Evolutionary conservation across 2,329 filamentous ascomycete genomes (phyloP).

Genomic region (Aureobasidium uvarum): DNA sequence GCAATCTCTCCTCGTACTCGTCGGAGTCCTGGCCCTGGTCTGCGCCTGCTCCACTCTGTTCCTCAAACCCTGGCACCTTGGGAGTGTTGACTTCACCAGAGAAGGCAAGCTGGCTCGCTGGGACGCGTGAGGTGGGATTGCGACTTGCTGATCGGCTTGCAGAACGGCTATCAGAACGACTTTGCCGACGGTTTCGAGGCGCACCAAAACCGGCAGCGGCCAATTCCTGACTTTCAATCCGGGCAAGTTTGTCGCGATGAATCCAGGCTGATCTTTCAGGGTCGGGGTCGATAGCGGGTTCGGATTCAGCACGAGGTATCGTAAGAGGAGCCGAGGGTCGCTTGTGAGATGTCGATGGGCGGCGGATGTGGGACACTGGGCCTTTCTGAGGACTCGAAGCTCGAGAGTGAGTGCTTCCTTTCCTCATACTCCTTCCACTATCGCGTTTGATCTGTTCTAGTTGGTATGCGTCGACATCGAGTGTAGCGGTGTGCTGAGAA

Average conservation of each 20-base stretch:
- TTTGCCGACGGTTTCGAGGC: conserved; percentile 51
- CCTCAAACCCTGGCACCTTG: conserved; percentile 6
- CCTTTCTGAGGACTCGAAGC: conserved; percentile 13
- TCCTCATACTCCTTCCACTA: conserved; percentile 18
- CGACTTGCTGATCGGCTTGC: conserved; percentile 35
- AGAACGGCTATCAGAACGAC: conserved; percentile 35
- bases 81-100: background rate
- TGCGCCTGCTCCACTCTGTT: conserved; percentile 12
- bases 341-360: conserved; percentile 15
- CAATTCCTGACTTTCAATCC: conserved; percentile 76
- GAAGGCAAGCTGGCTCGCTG: conserved; percentile 2
- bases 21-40: conserved; percentile 14
- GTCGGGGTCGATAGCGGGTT: background rate
- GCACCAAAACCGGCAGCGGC: conserved; percentile 71
- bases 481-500: conserved; percentile 16
- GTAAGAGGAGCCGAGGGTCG: conserved; percentile 9
- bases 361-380: background rate
- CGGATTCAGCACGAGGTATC: background rate
- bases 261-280: conserved; percentile 73
- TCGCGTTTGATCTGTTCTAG: conserved; percentile 20
- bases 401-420: conserved; percentile 7
- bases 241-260: conserved; percentile 77
- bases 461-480: conserved; percentile 21
- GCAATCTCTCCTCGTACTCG: conserved; percentile 22
- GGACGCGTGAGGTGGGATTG: conserved; percentile 30